Conservation (phyloP, 148 eudicot species). For the Chenopodium album region DNA sequence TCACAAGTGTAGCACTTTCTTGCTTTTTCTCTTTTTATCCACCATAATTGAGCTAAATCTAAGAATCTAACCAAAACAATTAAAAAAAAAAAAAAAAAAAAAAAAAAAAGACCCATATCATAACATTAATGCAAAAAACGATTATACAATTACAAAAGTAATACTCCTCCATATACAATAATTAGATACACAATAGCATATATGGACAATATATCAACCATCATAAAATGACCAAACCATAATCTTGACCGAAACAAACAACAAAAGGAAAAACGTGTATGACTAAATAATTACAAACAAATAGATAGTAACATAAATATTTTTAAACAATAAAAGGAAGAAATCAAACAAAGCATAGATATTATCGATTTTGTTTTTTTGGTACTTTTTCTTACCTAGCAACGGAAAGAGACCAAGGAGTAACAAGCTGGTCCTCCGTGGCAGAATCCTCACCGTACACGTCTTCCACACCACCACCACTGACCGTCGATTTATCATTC, state of each 20-base stretch:
- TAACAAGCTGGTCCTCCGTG: conserved; percentile 74
- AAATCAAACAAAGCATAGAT: conserved; percentile 29
- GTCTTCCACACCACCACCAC: conserved; percentile 68
- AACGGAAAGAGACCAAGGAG: conserved; percentile 90
- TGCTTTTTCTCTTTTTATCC: background rate
- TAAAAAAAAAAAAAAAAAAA: background rate
- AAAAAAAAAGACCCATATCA: background rate
- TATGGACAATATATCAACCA: background rate
- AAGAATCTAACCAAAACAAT: background rate
- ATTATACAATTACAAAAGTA: background rate
- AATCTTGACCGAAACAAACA: background rate
- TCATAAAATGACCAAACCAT: background rate
- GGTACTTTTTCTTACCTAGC: conserved; percentile 55
- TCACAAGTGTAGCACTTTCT: background rate
- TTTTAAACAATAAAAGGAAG: background rate
- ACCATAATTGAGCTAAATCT: background rate
- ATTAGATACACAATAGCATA: background rate
- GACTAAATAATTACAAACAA: background rate
- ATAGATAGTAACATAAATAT: background rate
- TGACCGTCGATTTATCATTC: conserved; percentile 39
- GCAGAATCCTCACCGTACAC: conserved; percentile 89
- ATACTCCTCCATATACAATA: background rate
- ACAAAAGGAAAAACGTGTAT: background rate
- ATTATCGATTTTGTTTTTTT: conserved; percentile 28
- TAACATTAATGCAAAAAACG: background rate